A percentile compares a stretch with the other conserved stretches of the same genome.
phyloP scores from a whole-genome alignment of 345 rosid species.

The Citrus hindsii region DNA sequence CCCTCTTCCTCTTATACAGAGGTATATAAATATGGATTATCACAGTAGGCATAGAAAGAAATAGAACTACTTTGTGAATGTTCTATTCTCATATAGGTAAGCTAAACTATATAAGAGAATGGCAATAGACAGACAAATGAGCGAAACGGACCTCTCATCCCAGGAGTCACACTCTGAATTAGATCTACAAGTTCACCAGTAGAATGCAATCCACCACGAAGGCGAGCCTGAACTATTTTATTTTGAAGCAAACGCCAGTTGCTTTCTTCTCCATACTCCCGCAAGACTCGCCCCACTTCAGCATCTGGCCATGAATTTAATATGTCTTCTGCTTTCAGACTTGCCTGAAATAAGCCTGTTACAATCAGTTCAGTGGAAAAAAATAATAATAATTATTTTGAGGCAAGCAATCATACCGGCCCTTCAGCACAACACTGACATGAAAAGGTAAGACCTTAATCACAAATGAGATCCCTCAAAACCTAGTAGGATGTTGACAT shows the following conservation, averaged over 20 bases:
- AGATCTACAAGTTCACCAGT: conserved; percentile 75
- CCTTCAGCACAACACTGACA: neutral
- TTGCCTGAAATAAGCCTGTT: conserved; percentile 51
- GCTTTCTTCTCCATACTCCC: conserved; percentile 90
- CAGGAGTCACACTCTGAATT: conserved; percentile 40
- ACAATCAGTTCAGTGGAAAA: conserved; percentile 21
- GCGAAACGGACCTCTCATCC: conserved; percentile 45
- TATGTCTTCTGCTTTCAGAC: conserved; percentile 78
- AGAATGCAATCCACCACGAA: conserved; percentile 71
- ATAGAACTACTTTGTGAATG: neutral
- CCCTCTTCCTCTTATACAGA: neutral
- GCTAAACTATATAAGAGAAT: neutral
- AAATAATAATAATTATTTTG: neutral
- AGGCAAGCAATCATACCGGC: conserved; percentile 4
- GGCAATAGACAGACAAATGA: neutral
- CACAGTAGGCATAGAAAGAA: neutral
- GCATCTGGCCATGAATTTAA: conserved; percentile 80
- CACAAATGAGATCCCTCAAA: neutral
- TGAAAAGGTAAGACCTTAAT: neutral
- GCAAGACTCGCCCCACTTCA: conserved; percentile 68
- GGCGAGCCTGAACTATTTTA: conserved; percentile 67
- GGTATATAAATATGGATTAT: neutral
- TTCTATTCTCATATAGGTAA: neutral
- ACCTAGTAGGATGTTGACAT: neutral
- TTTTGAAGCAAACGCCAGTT: conserved; percentile 67